Evolutionary conservation across 768 basidiomycete species (phyloP), one percentile per base, ranked within the genome.

Genomic region (Rhizopogon rudus): DNA sequence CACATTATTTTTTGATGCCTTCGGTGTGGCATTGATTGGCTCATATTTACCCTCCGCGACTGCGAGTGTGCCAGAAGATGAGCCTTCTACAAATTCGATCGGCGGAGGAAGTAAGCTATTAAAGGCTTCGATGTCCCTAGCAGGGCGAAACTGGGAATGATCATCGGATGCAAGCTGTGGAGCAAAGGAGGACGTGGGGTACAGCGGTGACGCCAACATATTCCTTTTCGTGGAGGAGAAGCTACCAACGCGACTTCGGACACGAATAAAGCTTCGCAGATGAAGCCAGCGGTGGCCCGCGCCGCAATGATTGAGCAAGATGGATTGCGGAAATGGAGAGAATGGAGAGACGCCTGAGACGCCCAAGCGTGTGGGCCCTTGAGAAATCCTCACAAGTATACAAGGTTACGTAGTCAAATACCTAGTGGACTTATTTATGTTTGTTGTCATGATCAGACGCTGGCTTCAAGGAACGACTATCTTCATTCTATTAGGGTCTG

Each of bases 1-100:
- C 61, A 83, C 84, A 64, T 81, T 80, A 56, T 70, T 62, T 61
- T 78, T 77, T 48, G 71, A 59, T 37, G 75, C 65, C 65, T 81
- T 81, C 14, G 87, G 81, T 17, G 81, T 78, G 44, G 74, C 81
- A 60, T 92, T 93, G 67, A 93, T 90, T 28, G 91, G 86, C 59
- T 88, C 82, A 66, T 91, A 93, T 68, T 86, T 90, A 42, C 84
- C 83, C 61, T 88, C 87, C 25, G 81, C 80, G 5, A 88, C 78
- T 44, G 84, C 85, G 35, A 91, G 72, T 13, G 83, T 73, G 2
- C 88, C 88, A 43, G 88, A 83, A 13, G 90, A 91, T 3, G 90
- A 91, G 20, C 90, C 90, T 67, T 92, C 90, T 50, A 91, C 74
- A 52, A 92, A 92, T 67, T 92, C 90, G 57, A 92, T 78, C 16